A percentile compares a stretch with the other conserved stretches of the same genome.
Evolutionary conservation across 768 basidiomycete genomes (phyloP).

Genomic region (Leccinum olivaceopallidum): DNA sequence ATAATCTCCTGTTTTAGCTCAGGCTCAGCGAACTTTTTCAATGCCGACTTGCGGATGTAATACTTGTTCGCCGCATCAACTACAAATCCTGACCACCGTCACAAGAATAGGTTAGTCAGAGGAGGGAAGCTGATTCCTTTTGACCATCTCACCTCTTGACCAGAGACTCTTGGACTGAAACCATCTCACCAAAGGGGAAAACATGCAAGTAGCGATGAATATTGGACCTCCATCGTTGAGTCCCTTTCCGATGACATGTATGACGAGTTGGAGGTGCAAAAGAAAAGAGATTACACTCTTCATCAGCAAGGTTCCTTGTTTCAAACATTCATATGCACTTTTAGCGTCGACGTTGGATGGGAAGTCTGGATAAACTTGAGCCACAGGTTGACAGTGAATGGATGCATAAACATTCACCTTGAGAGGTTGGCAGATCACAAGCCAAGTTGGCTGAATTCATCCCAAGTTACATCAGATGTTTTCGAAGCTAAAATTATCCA

Average conservation of each 20-base stretch:
- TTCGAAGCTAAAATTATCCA: background rate
- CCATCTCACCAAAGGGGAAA: conserved; percentile 10
- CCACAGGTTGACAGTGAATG: background rate
- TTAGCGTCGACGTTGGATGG: background rate
- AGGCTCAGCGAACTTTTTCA: conserved; percentile 10
- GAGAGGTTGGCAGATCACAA: conserved; percentile 23
- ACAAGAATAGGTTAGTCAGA: background rate
- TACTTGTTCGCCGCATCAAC: conserved; percentile 15
- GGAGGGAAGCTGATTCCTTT: background rate
- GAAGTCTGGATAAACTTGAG: conserved; percentile 9
- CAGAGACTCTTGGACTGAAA: conserved; percentile 14
- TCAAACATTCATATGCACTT: conserved; percentile 13
- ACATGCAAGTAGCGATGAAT: conserved; percentile 21
- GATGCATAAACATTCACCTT: conserved; percentile 14
- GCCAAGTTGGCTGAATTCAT: conserved; percentile 14
- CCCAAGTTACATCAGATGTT: background rate
- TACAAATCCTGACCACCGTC: conserved; percentile 18
- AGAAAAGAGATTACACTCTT: conserved; percentile 19
- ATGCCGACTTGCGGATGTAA: conserved; percentile 24
- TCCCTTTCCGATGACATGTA: conserved; percentile 18
- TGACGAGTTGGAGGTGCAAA: conserved; percentile 25
- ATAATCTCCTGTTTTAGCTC: conserved; percentile 24
- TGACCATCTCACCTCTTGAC: conserved; percentile 20
- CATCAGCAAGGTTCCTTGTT: conserved; percentile 8
- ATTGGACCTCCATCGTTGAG: conserved; percentile 20